A percentile compares a stretch with the other conserved stretches of the same genome.
Conservation (phyloP, 179 eudicot genomes). For the Silene noctiflora region DNA sequence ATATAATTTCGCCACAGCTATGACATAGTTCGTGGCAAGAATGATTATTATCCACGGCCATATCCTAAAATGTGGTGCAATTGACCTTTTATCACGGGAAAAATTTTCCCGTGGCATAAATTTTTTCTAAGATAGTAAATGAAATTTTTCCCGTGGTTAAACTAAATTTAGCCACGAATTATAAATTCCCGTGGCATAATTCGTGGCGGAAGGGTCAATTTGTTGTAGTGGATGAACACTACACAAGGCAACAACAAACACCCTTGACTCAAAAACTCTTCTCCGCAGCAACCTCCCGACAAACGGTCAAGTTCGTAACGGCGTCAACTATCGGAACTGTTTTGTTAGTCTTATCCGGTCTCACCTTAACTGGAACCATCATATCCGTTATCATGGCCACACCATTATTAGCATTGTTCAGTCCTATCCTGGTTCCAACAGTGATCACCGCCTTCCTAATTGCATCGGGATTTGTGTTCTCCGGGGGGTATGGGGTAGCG, state of each 20-base stretch:
- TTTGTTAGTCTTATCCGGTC: slow-evolving; percentile 32
- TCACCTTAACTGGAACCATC: slow-evolving; percentile 33
- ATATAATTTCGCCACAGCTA: no score
- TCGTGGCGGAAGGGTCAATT: no score
- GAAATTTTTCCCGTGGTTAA: no score
- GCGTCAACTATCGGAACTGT: slow-evolving; percentile 34
- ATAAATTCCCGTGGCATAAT: no score
- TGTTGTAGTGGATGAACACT: slow-evolving; percentile 17
- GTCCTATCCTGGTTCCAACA: slow-evolving; percentile 41
- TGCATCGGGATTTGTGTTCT: slow-evolving; percentile 29
- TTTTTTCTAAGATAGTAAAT: no score
- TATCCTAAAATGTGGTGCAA: no score
- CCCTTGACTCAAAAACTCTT: no score
- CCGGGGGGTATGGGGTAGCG: slow-evolving; percentile 43
- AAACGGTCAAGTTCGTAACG: slow-evolving; percentile 35
- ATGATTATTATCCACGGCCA: no score
- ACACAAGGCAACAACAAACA: background rate
- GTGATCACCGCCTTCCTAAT: slow-evolving; percentile 17
- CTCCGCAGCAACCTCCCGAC: slow-evolving; percentile 7
- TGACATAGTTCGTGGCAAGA: no score
- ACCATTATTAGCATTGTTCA: slow-evolving; percentile 31
- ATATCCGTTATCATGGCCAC: slow-evolving; percentile 28
- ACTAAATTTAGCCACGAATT: no score
- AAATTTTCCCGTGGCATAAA: no score
- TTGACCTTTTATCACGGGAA: no score